Evolutionary conservation across 345 rosid genomes (phyloP).

Genomic region (Psidium friedrichsthalianum): DNA sequence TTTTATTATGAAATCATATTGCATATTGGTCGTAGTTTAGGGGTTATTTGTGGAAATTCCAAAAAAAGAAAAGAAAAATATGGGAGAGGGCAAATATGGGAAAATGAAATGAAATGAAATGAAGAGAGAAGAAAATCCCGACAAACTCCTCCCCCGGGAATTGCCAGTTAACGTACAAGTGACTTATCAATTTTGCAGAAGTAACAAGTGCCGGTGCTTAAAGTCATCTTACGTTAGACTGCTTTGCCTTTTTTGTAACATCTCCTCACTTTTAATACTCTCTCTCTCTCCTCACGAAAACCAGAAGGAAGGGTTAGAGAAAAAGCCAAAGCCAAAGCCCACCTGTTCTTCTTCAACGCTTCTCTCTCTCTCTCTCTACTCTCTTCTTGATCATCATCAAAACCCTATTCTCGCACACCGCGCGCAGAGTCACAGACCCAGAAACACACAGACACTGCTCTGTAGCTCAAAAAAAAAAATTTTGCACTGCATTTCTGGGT

Average conservation of each 20-base stretch:
- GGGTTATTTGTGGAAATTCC: too few species aligned
- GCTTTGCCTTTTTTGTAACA: neutral
- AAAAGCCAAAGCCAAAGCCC: neutral
- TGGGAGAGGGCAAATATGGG: neutral
- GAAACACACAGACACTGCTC: neutral
- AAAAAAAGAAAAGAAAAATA: neutral
- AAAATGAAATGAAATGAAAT: neutral
- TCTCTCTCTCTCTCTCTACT: neutral
- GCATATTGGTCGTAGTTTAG: too few species aligned
- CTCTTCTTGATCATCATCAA: neutral
- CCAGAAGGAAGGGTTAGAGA: neutral
- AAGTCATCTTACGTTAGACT: neutral
- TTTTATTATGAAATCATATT: too few species aligned
- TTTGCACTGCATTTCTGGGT: neutral
- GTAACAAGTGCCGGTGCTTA: neutral
- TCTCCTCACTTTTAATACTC: neutral
- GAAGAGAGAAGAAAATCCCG: neutral
- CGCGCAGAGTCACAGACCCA: neutral
- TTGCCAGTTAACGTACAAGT: neutral
- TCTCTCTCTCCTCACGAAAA: neutral
- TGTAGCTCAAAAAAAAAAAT: neutral
- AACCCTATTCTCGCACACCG: neutral
- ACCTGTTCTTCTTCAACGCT: slow-evolving; percentile 13
- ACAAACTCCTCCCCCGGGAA: neutral
- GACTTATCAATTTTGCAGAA: neutral